Conservation (phyloP, 495 filamentous ascomycete genomes). For the Apodospora peruviana region DNA sequence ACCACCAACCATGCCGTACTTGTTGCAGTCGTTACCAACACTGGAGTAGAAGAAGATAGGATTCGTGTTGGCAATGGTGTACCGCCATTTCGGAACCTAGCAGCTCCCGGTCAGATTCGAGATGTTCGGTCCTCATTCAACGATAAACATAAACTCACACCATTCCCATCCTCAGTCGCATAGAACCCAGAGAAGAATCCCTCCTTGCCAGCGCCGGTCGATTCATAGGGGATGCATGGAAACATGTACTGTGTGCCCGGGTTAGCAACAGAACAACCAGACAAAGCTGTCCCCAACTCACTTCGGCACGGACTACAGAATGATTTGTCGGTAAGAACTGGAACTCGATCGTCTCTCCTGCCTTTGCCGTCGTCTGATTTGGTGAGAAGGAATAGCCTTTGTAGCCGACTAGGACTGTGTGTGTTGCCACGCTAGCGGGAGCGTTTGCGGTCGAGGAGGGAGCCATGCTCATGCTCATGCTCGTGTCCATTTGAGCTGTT, state of each 20-base stretch:
- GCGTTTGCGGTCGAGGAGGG: neutral
- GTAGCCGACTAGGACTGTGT: neutral
- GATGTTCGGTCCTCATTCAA: neutral
- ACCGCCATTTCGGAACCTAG: neutral
- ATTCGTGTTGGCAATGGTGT: neutral
- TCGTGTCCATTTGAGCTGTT: neutral
- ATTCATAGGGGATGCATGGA: neutral
- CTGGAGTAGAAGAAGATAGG: neutral
- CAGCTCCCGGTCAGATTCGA: too few species aligned
- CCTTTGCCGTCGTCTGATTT: neutral
- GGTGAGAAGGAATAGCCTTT: neutral
- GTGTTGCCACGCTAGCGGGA: neutral
- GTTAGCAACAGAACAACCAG: neutral
- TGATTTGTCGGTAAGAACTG: neutral
- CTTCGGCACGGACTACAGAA: neutral
- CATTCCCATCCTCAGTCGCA: neutral
- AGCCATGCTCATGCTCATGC: neutral
- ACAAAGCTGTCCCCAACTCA: neutral
- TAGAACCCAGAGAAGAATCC: neutral
- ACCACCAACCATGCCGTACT: conserved; percentile 1
- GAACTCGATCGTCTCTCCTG: neutral
- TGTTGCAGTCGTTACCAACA: neutral
- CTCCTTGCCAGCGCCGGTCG: neutral
- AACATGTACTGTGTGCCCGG: neutral
- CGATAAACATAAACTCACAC: neutral